Base-by-base conservation (phyloP, 2,329 filamentous ascomycete genomes). In the Passalora sequoiae region DNA sequence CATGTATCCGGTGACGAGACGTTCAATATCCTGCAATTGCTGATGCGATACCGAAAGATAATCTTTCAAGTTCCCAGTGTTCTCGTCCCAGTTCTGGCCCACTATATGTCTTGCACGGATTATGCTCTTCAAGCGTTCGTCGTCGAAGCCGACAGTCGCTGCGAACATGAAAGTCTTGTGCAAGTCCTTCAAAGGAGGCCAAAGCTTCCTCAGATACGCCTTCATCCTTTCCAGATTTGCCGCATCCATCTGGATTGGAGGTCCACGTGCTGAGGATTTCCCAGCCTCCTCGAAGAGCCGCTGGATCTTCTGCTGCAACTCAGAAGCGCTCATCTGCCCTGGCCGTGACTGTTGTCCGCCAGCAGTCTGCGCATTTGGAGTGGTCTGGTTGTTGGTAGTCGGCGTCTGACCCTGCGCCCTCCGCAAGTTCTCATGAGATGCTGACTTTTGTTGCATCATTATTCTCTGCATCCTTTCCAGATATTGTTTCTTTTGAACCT, bases 71-170 rank as follows among this genome's bases (percentile, higher is more conserved):
- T 47, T 56, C 9, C 54, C 56, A 27, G 51, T 46, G 9, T 49
- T 37, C 16, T 56, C 50, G 28, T 53, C 38, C 27, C 43, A 44
- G 32, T 63, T 62, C 46, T 62, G 59, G 12, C 46, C 41, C 9
- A 61, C 40, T 8, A 57, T 47, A 17, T 59, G 30, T 27, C 53
- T 57, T 7, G 55, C 51, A 38, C 53, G 55, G 42, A 62, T 57
- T 5, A 57, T 40, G 7, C 49, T 47, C 19, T 47, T 50, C 24
- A 64, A 35, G n/a, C 41, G 43, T 12, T 55, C 43, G 22, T 58
- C 51, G 16, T 51, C 46, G 19, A 59, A 53, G 12, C 43, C 47
- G 16, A 49, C 46, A 3, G 42, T 24, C 27, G 50, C 22, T 6
- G 55, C 60, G 19, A 51, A 39, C 4, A 45, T 27, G 32, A 57